Evolutionary conservation across 2,329 filamentous ascomycete species (phyloP).

Genomic region (Arthrobotrys megalospora): DNA sequence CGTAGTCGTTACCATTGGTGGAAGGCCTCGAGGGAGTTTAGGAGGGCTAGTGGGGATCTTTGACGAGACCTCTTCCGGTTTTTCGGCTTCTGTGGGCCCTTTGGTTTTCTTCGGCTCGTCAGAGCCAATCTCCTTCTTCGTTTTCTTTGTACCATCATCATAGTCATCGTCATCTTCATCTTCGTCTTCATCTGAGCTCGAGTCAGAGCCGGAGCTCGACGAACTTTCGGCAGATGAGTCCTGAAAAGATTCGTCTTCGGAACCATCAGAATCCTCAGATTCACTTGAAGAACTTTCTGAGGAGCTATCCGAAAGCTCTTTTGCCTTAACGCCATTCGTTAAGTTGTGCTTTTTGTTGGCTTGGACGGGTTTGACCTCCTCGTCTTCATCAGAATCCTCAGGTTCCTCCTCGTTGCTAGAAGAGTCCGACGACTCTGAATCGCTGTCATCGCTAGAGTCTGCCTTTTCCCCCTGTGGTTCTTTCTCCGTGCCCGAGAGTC

Average conservation of each 20-base stretch:
- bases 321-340: background rate
- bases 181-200: constrained; percentile 32
- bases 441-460: background rate
- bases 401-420: background rate
- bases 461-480: constrained; percentile 1
- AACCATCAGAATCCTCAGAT: background rate
- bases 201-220: constrained; percentile 28
- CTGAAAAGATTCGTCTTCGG: constrained; percentile 4
- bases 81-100: background rate
- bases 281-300: background rate
- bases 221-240: background rate
- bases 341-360: too few species aligned
- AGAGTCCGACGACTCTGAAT: constrained; percentile 16
- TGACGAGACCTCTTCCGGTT: constrained; percentile 46
- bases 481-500: background rate
- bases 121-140: background rate
- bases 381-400: constrained; percentile 15
- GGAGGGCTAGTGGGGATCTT: constrained; percentile 7
- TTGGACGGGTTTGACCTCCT: background rate
- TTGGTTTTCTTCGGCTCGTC: too few species aligned
- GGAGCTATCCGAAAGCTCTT: constrained; percentile 8
- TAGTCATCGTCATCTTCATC: background rate
- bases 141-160: background rate
- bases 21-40: background rate
- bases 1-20: constrained; percentile 6